These are phyloP conservation scores for Babesia ovis DNA, from an alignment of 169 alveolate species.

Conservation along the genomic window DNA sequence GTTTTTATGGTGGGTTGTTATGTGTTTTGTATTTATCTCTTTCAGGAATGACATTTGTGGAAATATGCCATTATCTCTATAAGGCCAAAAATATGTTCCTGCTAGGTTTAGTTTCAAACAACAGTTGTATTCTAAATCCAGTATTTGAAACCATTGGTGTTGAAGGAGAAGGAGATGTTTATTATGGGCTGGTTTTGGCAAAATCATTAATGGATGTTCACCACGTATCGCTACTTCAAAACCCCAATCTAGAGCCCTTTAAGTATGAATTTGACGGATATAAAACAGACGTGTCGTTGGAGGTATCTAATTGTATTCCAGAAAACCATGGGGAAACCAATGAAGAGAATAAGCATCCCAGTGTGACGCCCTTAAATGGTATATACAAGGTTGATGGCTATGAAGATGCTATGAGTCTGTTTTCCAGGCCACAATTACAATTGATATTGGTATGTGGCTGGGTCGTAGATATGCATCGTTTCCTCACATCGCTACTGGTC, in stretches of 20 bases:
- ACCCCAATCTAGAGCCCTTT: constrained; percentile 49
- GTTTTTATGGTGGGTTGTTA: constrained; percentile 36
- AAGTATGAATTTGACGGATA: constrained; percentile 28
- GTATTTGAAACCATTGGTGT: constrained; percentile 68
- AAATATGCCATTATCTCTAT: constrained; percentile 67
- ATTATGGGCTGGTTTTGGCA: constrained; percentile 72
- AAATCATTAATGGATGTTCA: constrained; percentile 67
- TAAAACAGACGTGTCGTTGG: background rate
- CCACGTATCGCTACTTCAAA: constrained; percentile 62
- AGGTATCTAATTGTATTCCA: background rate
- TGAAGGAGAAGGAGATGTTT: constrained; percentile 35
- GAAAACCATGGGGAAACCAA: constrained; percentile 15
- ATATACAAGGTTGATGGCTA: constrained; percentile 31
- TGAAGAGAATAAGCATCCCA: too few relatives aligned
- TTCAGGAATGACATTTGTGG: constrained; percentile 63
- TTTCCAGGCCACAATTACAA: constrained; percentile 16
- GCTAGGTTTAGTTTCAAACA: constrained; percentile 71
- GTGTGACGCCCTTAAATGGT: constrained; percentile 9
- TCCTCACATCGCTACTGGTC: constrained; percentile 63
- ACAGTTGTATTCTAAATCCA: constrained; percentile 72
- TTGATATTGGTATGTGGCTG: constrained; percentile 75
- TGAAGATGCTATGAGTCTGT: constrained; percentile 20
- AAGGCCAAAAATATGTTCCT: constrained; percentile 69
- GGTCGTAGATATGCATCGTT: constrained; percentile 68
- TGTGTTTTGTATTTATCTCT: background rate